phyloP scores from a whole-genome alignment of 2,329 filamentous ascomycete species.

The Magnaporthales sp. region DNA sequence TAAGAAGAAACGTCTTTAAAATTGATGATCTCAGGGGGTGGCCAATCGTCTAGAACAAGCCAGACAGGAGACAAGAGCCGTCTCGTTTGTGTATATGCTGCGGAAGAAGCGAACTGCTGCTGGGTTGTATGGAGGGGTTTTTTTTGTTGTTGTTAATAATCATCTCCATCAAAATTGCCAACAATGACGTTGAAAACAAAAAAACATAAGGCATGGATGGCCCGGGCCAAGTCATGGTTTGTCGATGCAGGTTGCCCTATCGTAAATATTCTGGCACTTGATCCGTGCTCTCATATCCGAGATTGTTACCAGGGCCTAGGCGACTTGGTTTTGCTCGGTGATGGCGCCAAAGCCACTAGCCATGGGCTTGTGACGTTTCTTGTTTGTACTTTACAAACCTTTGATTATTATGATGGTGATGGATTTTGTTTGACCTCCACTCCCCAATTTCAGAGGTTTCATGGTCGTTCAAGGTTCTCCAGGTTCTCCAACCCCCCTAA shows the following conservation, averaged over 20 bases:
- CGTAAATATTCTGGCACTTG: background rate
- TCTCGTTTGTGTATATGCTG: background rate
- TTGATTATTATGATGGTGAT: background rate
- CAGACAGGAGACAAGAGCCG: background rate
- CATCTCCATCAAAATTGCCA: background rate
- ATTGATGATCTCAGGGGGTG: background rate
- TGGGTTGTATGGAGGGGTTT: background rate
- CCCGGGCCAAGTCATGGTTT: background rate
- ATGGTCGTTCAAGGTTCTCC: background rate
- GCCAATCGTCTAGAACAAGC: background rate
- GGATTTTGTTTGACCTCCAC: background rate
- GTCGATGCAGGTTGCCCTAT: background rate
- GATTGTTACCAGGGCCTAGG: background rate
- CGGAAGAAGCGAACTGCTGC: background rate
- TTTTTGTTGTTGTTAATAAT: background rate
- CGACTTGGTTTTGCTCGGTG: background rate
- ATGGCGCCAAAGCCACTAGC: background rate
- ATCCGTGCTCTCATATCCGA: background rate
- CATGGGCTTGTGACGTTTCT: background rate
- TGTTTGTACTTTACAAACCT: background rate
- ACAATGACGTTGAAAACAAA: background rate
- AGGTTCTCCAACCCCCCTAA: background rate
- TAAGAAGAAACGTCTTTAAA: background rate
- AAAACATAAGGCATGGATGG: background rate
- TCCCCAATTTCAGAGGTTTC: background rate